Conservation (phyloP, 805 yeast genomes). For the Blastobotrys mokoenaii region DNA sequence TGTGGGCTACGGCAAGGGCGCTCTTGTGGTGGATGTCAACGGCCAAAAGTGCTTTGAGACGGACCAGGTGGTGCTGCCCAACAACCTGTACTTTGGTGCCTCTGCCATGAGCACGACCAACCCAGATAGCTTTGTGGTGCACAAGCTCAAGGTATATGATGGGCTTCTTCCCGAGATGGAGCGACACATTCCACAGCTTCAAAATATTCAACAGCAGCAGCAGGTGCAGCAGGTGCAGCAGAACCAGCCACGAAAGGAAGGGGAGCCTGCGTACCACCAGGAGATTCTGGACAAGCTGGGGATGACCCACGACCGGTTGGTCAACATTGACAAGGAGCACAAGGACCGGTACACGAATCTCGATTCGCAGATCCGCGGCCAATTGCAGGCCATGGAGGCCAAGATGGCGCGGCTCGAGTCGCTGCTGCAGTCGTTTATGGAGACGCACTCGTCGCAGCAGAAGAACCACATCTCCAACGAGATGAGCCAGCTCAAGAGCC, state of each 20-base stretch:
- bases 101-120: slow-evolving; percentile 23
- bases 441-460: slow-evolving; percentile 7
- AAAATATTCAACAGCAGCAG: background rate
- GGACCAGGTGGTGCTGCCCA: slow-evolving; percentile 27
- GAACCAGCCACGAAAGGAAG: no score
- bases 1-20: slow-evolving; percentile 25
- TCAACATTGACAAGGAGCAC: slow-evolving; percentile 5
- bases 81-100: slow-evolving; percentile 27
- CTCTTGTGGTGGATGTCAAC: slow-evolving; percentile 30
- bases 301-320: slow-evolving; percentile 7
- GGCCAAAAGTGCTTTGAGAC: slow-evolving; percentile 31
- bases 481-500: slow-evolving; percentile 11
- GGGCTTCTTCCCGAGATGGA: slow-evolving; percentile 2
- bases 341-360: slow-evolving; percentile 2
- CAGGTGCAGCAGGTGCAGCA: background rate
- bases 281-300: slow-evolving; percentile 5
- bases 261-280: background rate
- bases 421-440: slow-evolving; percentile 6
- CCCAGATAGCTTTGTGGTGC: slow-evolving; percentile 17
- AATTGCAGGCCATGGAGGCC: slow-evolving; percentile 8
- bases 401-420: slow-evolving; percentile 12
- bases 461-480: slow-evolving; percentile 11
- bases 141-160: slow-evolving; percentile 13
- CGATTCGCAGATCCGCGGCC: slow-evolving; percentile 1
- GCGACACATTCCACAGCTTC: slow-evolving; percentile 1